Evolutionary conservation across 2,329 filamentous ascomycete genomes (phyloP), one percentile per base, ranked within the genome.

Genomic region (Paecilomyces sp.): DNA sequence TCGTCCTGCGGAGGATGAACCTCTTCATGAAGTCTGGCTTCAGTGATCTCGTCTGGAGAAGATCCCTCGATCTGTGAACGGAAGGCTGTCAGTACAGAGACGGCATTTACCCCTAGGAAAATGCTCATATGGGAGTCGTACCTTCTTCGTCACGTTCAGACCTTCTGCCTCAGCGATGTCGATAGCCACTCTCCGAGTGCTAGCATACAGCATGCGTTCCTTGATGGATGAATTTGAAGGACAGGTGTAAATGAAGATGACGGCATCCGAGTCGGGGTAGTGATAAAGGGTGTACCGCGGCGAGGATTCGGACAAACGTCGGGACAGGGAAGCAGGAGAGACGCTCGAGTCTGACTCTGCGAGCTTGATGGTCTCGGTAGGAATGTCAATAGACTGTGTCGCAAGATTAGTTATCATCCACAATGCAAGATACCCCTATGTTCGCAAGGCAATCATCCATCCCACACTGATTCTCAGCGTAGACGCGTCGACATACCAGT

Each of bases 241-340:
- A 69, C 85, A 88, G 22, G 85, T 86, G 68, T 86, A 87, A 60
- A 88, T 81, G 71, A 88, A 88, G 24, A 87, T 72, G 12, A 86
- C 77, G 1, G 73, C 68, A 6, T 75, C 72, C 12, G 76, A 76
- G 34, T 76, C 73, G 5, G 77, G 75, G 63, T 85, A 80, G 57
- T 81, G 78, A 71, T 86, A 88, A 67, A 87, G 86, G 3, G 80
- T 79, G 68, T 86, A 88, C 58, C 83, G 76, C 12, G 85, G 85
- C 63, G 85, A 82, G 47, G 77, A 76, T 11, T 74, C 60, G 13
- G 82, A 80, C 58, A 88, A 83, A 1, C 74, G 68, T 7, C 65
- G 65, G 2, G 78, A 71, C 18, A 88, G 75, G 6, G 74, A 71
- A 15, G 69, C 70, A 0, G 82, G 73, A 24, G 76, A 68, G 36